These are phyloP conservation scores for Cucurbitaria berberidis DNA, from an alignment of 2,329 filamentous ascomycete species.

Conservation along the genomic window DNA sequence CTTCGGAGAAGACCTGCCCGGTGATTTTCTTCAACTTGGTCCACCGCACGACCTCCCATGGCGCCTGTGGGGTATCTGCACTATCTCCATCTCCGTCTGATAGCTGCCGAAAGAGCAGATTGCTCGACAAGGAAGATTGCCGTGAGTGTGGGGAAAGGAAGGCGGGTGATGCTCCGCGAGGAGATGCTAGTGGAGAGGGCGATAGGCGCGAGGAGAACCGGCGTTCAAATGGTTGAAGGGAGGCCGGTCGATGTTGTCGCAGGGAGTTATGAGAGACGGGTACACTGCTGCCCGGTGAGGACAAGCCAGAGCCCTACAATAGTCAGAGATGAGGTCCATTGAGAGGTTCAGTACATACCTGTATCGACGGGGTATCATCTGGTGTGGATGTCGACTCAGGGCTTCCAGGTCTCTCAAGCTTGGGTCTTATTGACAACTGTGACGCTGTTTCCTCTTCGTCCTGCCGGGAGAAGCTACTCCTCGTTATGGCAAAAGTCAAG, in stretches of 20 bases:
- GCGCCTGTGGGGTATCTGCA: conserved; percentile 69
- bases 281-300: conserved; percentile 75
- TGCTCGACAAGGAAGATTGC: conserved; percentile 78
- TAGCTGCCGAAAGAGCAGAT: conserved; percentile 63
- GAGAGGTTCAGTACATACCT: conserved; percentile 58
- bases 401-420: conserved; percentile 57
- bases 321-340: conserved; percentile 15
- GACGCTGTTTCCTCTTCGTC: conserved; percentile 31
- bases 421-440: conserved; percentile 24
- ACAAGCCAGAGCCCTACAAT: conserved; percentile 59
- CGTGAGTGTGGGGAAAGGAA: conserved; percentile 80
- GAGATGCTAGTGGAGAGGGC: conserved; percentile 64
- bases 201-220: conserved; percentile 88
- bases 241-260: conserved; percentile 76
- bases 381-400: conserved; percentile 76
- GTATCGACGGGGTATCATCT: conserved; percentile 83
- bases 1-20: conserved; percentile 88
- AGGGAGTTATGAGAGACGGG: conserved; percentile 73
- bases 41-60: conserved; percentile 98
- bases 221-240: conserved; percentile 90
- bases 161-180: conserved; percentile 75
- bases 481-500: conserved; percentile 42
- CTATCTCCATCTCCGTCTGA: conserved; percentile 57
- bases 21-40: conserved; percentile 90
- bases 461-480: conserved; percentile 18